Conservation (phyloP, 768 basidiomycete species). For the Boletus reticuloceps region DNA sequence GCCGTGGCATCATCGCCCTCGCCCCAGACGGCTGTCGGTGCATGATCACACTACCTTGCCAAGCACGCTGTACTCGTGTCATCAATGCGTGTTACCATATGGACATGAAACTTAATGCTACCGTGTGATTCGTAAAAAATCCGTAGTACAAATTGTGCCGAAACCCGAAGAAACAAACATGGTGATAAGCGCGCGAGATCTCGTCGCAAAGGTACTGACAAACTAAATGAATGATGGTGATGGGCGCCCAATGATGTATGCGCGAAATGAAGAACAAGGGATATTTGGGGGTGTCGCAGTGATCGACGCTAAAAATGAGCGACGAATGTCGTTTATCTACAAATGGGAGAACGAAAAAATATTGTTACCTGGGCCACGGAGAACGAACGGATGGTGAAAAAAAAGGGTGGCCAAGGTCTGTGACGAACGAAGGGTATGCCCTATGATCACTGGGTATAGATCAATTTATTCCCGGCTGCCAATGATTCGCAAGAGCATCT, state of each 20-base stretch:
- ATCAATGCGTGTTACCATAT: conserved; percentile 1
- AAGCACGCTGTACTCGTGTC: conserved; percentile 6
- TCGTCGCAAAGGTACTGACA: not conserved
- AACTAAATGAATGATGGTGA: not conserved
- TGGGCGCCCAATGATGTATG: not conserved
- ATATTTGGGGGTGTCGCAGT: not conserved
- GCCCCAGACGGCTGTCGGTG: conserved; percentile 33
- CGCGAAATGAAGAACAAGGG: not conserved
- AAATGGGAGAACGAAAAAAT: not conserved
- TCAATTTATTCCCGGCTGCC: conserved; percentile 27
- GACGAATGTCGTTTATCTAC: not conserved
- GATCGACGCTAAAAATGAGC: not conserved
- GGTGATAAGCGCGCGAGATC: not conserved
- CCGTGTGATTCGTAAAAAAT: not conserved
- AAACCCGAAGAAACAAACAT: not conserved
- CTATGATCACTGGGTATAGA: not conserved
- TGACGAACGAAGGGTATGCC: not conserved
- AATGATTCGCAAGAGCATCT: conserved; percentile 56
- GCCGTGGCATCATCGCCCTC: conserved; percentile 5
- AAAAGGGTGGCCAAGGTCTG: not conserved
- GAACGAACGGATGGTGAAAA: conserved; percentile 5
- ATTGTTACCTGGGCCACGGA: conserved; percentile 3
- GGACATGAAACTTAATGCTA: conserved; percentile 8
- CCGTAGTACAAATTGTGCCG: too few species aligned
- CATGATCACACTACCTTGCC: conserved; percentile 18